Base-by-base conservation (phyloP, 176 grass and related monocot genomes). In the Elaeis guineensis region DNA sequence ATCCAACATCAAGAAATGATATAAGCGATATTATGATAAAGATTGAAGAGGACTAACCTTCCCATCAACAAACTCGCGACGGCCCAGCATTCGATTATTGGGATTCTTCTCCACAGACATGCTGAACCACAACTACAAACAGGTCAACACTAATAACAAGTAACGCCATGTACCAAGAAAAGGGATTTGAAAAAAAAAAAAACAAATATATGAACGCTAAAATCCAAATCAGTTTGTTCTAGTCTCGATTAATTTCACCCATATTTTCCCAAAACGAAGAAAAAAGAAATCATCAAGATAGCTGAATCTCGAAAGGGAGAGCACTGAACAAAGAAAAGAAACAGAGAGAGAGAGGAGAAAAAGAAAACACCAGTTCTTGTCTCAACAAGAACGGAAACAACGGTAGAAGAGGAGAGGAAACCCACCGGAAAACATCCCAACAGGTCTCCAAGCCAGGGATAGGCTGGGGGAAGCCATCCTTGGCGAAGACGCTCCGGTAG, bases 381-480 rank as follows among this genome's bases (percentile, higher is more conserved):
- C 35, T 44, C 11, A 12, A 44, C 8, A 44, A 44, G 35, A 14
- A 44, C 35, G 35, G 30, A 57, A 14, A 14, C 35, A 44, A 44
- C 35, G 9, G 11, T 51, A 57, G 18, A 48, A 16, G 19, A 58
- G 49, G 21, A 54, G 22, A n/a, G 25, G 6, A 16, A 3, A 23
- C 51, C 23, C 54, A 96, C 92, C 87, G 83, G 80, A 90, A 96
- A 61, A 96, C 44, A 49, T 96, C 92, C 92, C 92, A 96, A 67
- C 83, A 87, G 66, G 57, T 69, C 55, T 85, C 18, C 23, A 90
- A 2, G 22, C 75, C 83, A 2, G 76, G 62, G 44, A 72, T 55
- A 6, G 69, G 28, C 64, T 63, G 63, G 21, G 66, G 69, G 58
- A 85, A 85, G 4, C 83, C 92, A 49, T 90, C 92, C 83, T 80